These are phyloP conservation scores for Coemansia sp. DNA, from an alignment of 371 early-diverging fungal species.

Conservation along the genomic window DNA sequence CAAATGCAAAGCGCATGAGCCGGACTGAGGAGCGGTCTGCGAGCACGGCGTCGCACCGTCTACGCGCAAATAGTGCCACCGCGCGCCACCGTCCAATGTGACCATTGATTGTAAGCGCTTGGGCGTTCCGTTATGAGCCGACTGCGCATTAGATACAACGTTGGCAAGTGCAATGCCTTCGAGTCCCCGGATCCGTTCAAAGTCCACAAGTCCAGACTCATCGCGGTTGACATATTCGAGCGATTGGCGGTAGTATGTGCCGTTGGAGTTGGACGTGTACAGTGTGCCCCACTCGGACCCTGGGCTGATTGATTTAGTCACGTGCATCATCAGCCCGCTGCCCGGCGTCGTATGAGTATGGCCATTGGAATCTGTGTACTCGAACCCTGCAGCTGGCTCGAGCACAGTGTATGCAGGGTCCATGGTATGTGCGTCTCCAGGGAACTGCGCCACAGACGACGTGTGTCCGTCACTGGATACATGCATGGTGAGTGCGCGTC, in stretches of 20 bases:
- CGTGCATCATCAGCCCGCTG: conserved; percentile 70
- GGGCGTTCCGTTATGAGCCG: conserved; percentile 50
- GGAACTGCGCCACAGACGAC: conserved; percentile 77
- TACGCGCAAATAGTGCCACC: conserved; percentile 65
- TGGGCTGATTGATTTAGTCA: conserved; percentile 60
- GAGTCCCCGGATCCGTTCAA: conserved; percentile 90
- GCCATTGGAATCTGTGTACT: conserved; percentile 36
- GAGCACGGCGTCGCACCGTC: conserved; percentile 42
- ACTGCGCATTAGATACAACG: conserved; percentile 69
- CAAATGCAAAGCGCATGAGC: conserved; percentile 69
- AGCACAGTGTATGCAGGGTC: conserved; percentile 58
- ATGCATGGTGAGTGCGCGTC: conserved; percentile 60
- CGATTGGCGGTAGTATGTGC: conserved; percentile 73
- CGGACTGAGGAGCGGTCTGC: conserved; percentile 32
- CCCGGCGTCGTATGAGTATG: conserved; percentile 41
- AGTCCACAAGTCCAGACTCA: conserved; percentile 83
- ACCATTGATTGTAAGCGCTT: conserved; percentile 69
- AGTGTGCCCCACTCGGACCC: conserved; percentile 80
- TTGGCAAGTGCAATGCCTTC: conserved; percentile 89
- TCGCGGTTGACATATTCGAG: conserved; percentile 79
- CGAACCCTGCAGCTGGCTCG: conserved; percentile 53
- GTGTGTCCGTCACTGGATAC: conserved; percentile 72
- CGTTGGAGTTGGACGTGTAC: conserved; percentile 84
- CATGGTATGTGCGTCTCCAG: conserved; percentile 55
- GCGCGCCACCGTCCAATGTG: conserved; percentile 83